phyloP scores from a whole-genome alignment of 371 early-diverging fungal species.

The Circinella umbellata region DNA sequence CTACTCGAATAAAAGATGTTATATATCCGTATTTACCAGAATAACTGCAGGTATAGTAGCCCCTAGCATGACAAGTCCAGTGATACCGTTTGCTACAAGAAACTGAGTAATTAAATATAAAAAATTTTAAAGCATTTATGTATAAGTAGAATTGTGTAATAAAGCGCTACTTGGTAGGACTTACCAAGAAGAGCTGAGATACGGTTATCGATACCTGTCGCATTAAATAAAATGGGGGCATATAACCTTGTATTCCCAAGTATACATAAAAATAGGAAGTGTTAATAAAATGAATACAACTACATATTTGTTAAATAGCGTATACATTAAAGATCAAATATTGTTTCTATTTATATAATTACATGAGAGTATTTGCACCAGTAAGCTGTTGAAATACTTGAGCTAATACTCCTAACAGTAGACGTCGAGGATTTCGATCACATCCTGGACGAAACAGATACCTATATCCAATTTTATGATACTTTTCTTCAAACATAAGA shows the following conservation, averaged over 20 bases:
- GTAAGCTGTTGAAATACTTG: conserved; percentile 80
- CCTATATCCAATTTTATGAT: conserved; percentile 34
- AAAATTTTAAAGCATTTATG: too few relatives aligned
- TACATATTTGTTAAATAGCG: too few relatives aligned
- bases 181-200: conserved; percentile 9
- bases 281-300: too few relatives aligned
- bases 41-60: conserved; percentile 13
- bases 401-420: conserved; percentile 69
- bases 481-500: conserved; percentile 75
- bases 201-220: not conserved
- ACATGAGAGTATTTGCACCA: conserved; percentile 79
- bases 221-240: conserved; percentile 12
- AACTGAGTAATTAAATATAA: not conserved
- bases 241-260: conserved; percentile 1
- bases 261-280: too few relatives aligned
- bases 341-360: conserved; percentile 17
- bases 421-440: conserved; percentile 57
- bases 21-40: not conserved
- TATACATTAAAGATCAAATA: not conserved
- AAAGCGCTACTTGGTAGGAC: not conserved
- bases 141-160: too few relatives aligned
- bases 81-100: conserved; percentile 12
- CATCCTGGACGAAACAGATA: conserved; percentile 24
- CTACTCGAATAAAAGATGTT: not conserved
- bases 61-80: conserved; percentile 11